Evolutionary conservation across 129 eudicot species (phyloP), one percentile per base, ranked within the genome.

Genomic region (Lonicera japonica): DNA sequence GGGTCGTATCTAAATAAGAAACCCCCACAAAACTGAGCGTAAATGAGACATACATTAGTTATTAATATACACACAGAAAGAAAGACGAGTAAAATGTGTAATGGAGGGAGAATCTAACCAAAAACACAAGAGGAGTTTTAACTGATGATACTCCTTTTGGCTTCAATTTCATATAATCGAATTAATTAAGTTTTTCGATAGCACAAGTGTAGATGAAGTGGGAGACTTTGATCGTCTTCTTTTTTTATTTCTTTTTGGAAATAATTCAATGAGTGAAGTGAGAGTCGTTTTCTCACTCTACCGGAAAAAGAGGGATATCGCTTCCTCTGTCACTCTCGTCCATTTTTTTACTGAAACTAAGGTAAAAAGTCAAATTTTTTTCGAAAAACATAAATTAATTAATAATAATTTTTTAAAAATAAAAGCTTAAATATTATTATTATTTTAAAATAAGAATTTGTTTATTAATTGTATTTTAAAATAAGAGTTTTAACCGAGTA

Each of bases 231-330:
- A 59, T 66, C 72, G 72, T 73, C 78, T 2, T 29, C 36, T 29
- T 29, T 29, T 29, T 29, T 6, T 29, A 1, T 29, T 29, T 29
- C 36, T 29, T 29, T 29, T 29, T 29, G 6, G 36, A 29, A 29
- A n/a, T 36, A 59, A 74, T 69, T 74, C 79, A 67, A 74, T 21
- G 18, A 67, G 67, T 21, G 18, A 45, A 1, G 51, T 45, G 6
- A 45, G n/a, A 1, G n/a, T 45, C 13, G 46, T 15, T 11, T 1
- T 45, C 51, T 45, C 15, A 10, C n/a, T 45, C 1, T 45, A 15
- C 14, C n/a, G 51, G 51, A 45, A 45, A 45, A 45, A 45, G 13
- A 45, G 51, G 51, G n/a, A 15, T 45, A 11, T 45, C n/a, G 14
- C 21, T 52, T 52, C 21, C 19, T 10, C 19, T 20, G 20, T 52